These are phyloP conservation scores for Calcarisporium arbuscula DNA, from an alignment of 2,329 filamentous ascomycete species.

Conservation along the genomic window DNA sequence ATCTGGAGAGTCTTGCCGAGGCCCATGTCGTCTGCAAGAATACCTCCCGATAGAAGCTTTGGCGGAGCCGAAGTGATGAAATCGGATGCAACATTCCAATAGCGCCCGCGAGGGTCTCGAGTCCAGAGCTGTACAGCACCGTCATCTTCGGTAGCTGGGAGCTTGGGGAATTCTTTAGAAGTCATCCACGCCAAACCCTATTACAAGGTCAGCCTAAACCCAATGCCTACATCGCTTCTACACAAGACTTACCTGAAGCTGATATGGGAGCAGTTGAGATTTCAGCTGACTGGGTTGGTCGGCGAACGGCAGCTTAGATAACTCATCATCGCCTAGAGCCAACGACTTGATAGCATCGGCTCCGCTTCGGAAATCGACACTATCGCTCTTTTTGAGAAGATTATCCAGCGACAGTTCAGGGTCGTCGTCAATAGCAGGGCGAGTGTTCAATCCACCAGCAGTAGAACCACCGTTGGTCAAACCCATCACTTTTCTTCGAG, in stretches of 20 bases:
- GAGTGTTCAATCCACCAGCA: slow-evolving; percentile 24
- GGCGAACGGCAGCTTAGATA: slow-evolving; percentile 67
- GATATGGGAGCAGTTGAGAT: slow-evolving; percentile 71
- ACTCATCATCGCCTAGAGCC: slow-evolving; percentile 61
- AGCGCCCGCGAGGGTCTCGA: slow-evolving; percentile 38
- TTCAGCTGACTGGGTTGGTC: slow-evolving; percentile 58
- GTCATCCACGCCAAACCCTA: slow-evolving; percentile 79
- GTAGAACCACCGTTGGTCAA: slow-evolving; percentile 32
- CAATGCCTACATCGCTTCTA: too few relatives aligned
- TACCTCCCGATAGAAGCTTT: slow-evolving; percentile 68
- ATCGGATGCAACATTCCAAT: slow-evolving; percentile 56
- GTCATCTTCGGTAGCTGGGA: slow-evolving; percentile 52
- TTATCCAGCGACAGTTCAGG: slow-evolving; percentile 50
- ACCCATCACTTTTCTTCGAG: slow-evolving; percentile 38
- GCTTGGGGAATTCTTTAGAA: slow-evolving; percentile 63
- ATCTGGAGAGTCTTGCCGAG: slow-evolving; percentile 84
- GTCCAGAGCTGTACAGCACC: slow-evolving; percentile 74
- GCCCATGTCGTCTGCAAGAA: slow-evolving; percentile 87
- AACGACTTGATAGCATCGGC: slow-evolving; percentile 62
- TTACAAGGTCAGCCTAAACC: slow-evolving; percentile 15
- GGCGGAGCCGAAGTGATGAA: slow-evolving; percentile 55
- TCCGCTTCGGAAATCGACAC: slow-evolving; percentile 60
- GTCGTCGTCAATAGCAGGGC: slow-evolving; percentile 17
- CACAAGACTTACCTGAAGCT: slow-evolving; percentile 52
- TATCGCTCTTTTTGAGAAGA: slow-evolving; percentile 59